Conservation (phyloP, 192 early-diverging fungal genomes). For the Diversispora eburnea region DNA sequence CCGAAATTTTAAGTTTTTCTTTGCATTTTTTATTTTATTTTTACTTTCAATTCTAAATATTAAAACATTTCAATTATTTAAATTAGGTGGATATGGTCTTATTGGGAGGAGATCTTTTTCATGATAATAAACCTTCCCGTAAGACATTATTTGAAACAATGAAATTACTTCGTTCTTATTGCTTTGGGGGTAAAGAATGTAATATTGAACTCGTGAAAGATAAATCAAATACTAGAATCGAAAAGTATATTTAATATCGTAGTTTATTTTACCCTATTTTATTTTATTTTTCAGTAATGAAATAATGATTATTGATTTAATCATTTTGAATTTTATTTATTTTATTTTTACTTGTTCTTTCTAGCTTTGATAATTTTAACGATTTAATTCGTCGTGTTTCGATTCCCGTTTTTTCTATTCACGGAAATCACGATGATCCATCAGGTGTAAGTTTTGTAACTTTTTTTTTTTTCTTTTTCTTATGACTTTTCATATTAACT, state of each 20-base stretch:
- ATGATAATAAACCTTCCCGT: constrained; percentile 89
- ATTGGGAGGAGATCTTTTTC: constrained; percentile 93
- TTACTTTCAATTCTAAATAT: no score
- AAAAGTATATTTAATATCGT: background rate
- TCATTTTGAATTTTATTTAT: background rate
- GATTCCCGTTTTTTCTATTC: constrained; percentile 91
- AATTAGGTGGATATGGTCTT: constrained; percentile 82
- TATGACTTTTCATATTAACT: background rate
- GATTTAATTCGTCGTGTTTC: constrained; percentile 80
- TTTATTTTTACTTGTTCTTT: constrained; percentile 21
- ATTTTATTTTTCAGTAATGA: no score
- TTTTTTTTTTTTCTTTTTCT: background rate
- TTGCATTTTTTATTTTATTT: no score
- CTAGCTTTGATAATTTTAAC: constrained; percentile 34
- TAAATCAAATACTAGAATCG: constrained; percentile 41
- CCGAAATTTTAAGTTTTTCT: no score
- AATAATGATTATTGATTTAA: no score
- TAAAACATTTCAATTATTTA: background rate
- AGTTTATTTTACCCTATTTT: no score
- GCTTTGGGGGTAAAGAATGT: constrained; percentile 65
- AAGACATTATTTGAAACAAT: constrained; percentile 69
- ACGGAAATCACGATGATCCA: constrained; percentile 97
- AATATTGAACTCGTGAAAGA: constrained; percentile 75
- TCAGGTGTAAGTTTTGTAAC: constrained; percentile 50
- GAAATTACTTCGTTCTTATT: constrained; percentile 61